Base-by-base conservation (phyloP, 73 alveolate species). In the Paramecium sexaurelia region DNA sequence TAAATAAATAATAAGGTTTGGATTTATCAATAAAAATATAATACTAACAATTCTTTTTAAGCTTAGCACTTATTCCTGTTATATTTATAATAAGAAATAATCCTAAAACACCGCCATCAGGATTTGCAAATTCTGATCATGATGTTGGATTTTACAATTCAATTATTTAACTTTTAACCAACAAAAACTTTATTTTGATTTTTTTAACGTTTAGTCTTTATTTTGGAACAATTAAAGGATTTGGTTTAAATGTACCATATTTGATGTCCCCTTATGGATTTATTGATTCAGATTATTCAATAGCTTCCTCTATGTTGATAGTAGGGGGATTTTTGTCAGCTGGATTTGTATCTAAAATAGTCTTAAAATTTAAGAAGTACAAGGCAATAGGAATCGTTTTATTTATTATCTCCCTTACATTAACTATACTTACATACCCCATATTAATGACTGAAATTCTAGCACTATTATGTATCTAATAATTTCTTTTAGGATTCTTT, bases 161-260 rank as follows among this genome's bases (percentile, higher is more conserved):
- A 24, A 20, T 78, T 2, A 24, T 19, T 7, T 20, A 78, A 26
- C 55, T 78, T 22, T 78, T 78, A 36, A 39, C 22, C 9, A 78
- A 41, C 32, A 78, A 78, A 78, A 78, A 78, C 29, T 78, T 78
- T 78, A 45, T 40, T 10, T 40, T 78, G 43, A 45, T 78, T 33
- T 27, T 78, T 43, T 22, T 41, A 2, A 26, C 90, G 5, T 78
- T 78, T 43, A 78, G 90, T 78, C 39, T 78, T 2, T 78, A 19
- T 40, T 78, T 78, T 78, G 90, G 90, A 37, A 78, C 75, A 20
- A 8, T 41, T 1, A 78, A 78, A 78, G 90, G 90, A 19, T 78
- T 78, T 45, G 90, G 90, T 24, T 22, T 78, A 41, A 43, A 2
- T 24, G 47, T 78, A 41, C 68, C 90, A 1, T 78, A 41, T 41